Evolutionary conservation across 176 grass and related monocot species (phyloP), one percentile per base, ranked within the genome.

Genomic region (Ensete glaucum): DNA sequence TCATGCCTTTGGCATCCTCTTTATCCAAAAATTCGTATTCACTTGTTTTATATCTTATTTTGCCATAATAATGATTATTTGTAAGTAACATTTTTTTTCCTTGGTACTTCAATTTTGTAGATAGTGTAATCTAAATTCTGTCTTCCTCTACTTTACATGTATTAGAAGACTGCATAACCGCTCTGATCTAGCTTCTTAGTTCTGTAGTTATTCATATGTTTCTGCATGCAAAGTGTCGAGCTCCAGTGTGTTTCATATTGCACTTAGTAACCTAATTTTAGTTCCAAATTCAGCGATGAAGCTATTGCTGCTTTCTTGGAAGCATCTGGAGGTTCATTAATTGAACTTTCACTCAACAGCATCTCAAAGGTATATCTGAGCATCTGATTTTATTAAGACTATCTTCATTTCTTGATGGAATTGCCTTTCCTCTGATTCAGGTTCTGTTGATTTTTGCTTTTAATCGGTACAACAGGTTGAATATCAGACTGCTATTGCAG

Each of bases 251-350:
- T 57, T 57, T 57, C 3, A 16, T 57, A 57, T 4, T 57, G 54
- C 2, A 57, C 10, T 57, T 4, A 0, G 16, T 57, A 57, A 34
- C 29, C 29, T 34, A 34, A 34, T 34, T 57, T 57, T 57, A 57
- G 54, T 57, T 57, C 54, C 54, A 13, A 57, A 16, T 16, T 72
- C 69, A 72, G 69, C 11, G 69, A 72, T 53, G 69, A 72, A 72
- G 15, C 69, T 52, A 52, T 72, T 72, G 50, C 48, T 72, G 69
- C 69, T 23, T 72, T 72, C 50, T 72, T 72, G 69, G 69, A 72
- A 52, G 49, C 49, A 52, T 52, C 69, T 72, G 69, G 69, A 72
- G 15, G 9, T 9, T 72, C 69, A 52, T 53, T 72, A 43, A 72
- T 21, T 72, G 69, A 72, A 53, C 69, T 72, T 21, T 21, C 50